A percentile compares a stretch with the other conserved stretches of the same genome.
Conservation (phyloP, 2,329 filamentous ascomycete genomes). For the Ilyonectria sp. region DNA sequence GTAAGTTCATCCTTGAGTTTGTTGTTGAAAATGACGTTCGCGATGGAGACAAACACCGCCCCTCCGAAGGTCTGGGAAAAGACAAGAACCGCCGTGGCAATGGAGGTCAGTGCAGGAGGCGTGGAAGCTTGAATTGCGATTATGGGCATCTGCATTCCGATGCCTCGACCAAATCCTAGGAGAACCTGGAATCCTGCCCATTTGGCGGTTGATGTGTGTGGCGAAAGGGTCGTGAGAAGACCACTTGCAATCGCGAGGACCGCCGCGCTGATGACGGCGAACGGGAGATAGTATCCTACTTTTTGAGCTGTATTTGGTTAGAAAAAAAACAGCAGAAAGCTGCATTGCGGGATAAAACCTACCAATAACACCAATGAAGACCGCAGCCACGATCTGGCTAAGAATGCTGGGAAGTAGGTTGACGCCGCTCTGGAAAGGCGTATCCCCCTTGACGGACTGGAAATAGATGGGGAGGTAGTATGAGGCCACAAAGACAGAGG, state of each 20-base stretch:
- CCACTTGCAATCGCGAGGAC: slow-evolving; percentile 55
- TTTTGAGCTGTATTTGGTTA: slow-evolving; percentile 40
- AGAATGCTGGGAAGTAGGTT: slow-evolving; percentile 49
- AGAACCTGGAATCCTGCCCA: slow-evolving; percentile 62
- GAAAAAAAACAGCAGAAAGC: background rate
- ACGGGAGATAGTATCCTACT: slow-evolving; percentile 61
- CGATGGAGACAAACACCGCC: slow-evolving; percentile 61
- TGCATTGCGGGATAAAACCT: background rate
- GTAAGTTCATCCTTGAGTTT: slow-evolving; percentile 52
- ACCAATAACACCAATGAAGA: slow-evolving; percentile 43
- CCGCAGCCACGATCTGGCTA: slow-evolving; percentile 44
- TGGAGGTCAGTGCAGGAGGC: slow-evolving; percentile 41
- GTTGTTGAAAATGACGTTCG: slow-evolving; percentile 50
- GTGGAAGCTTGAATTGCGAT: slow-evolving; percentile 50
- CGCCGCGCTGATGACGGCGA: slow-evolving; percentile 54
- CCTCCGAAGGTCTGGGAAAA: slow-evolving; percentile 55
- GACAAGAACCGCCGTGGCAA: slow-evolving; percentile 48
- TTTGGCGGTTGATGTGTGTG: slow-evolving; percentile 51
- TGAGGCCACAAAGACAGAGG: slow-evolving; percentile 60
- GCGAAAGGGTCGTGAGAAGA: slow-evolving; percentile 58
- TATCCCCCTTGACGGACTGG: slow-evolving; percentile 59
- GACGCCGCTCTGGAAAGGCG: slow-evolving; percentile 49
- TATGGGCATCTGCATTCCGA: slow-evolving; percentile 59
- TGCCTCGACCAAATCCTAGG: slow-evolving; percentile 61
- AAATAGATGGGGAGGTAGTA: slow-evolving; percentile 69